Evolutionary conservation across 2,329 filamentous ascomycete species (phyloP), one percentile per base, ranked within the genome.

Genomic region (Coleophoma cylindrospora): DNA sequence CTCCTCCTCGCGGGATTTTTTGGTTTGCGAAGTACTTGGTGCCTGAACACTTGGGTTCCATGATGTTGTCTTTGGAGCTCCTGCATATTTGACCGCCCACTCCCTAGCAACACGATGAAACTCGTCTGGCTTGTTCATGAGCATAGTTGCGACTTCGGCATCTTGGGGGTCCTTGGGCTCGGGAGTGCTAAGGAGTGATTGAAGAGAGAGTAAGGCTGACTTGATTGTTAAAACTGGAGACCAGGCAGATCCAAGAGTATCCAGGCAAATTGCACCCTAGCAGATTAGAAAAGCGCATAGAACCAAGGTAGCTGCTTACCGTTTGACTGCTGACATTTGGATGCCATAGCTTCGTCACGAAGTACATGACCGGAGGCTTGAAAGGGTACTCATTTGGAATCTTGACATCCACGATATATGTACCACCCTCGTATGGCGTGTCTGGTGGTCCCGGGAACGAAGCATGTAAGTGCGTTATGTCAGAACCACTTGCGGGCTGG

Each of bases 161-260:
- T 99, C 94, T 72, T 99, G 94, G 0, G 94, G 94, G 58, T 99
- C 94, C 62, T 92, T 95, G 0, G 94, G 92, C 67, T 99, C 95
- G 3, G 94, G 94, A 15, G 86, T 89, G 70, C 90, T 90, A 63
- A 99, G 87, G 15, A 99, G 83, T 58, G 91, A 92, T 68, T 96
- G 91, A 33, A 99, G 78, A 27, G 91, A 96, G 52, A 99, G 84
- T 43, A 99, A 81, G 36, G 92, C 90, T 17, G 90, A 95, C 72
- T 96, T 97, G 68, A 99, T 92, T 13, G 92, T 99, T 54, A 96
- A 80, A 21, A 99, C 91, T 0, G 94, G 94, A 6, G 92, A 96
- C 94, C 94, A 99, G 60, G 88, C 90, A 12, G 81, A 81, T 10
- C 87, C 86, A 14, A 99, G 80, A 0, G 91, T 97, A 66, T 99